Base-by-base conservation (phyloP, 1,284 basidiomycete genomes). In the Apiotrichum sp. region DNA sequence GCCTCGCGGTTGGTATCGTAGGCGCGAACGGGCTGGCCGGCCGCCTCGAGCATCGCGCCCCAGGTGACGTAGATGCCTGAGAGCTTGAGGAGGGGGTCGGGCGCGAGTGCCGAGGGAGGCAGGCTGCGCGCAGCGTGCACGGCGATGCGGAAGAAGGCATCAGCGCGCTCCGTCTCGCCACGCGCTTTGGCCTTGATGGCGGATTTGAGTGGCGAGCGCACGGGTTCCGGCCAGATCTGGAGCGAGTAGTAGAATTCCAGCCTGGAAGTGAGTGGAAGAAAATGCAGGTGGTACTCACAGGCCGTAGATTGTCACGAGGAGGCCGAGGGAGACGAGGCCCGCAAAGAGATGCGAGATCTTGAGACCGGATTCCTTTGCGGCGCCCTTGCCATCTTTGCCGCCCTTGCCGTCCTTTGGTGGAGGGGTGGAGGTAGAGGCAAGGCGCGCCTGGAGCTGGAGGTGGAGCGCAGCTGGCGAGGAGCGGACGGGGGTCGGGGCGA, bases 161-260 rank as follows among this genome's bases (percentile, higher is more conserved):
- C 73, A 35, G 69, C 65, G 10, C 62, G 63, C n/a, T 66, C 69
- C 11, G 63, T 60, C 47, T 77, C 74, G 22, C 67, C 68, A 22
- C 64, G 57, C 50, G 68, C 63, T 34, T 65, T 68, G 3, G 69
- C 66, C 61, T 74, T 74, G 40, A 77, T 59, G 5, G 75, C 75
- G 42, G 65, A 63, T 59, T 66, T 65, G 31, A 77, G 59, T 10
- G 72, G 70, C 13, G 66, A 68, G 29, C 73, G 65, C 32, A 77
- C 58, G 4, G 66, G 62, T 46, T 71, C 67, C n/a, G 75, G 75
- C 72, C 72, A 77, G 33, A 68, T 69, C 14, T 65, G 62, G 3
- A 75, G 64, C 10, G 73, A 67, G 47, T 66, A 70, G 59, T 74
- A 76, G 63, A 69, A 77, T 48, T 77, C 75, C 6, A 77, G 61